These are phyloP conservation scores for Cercospora sp. DNA, from an alignment of 2,329 filamentous ascomycete species.

Conservation along the genomic window DNA sequence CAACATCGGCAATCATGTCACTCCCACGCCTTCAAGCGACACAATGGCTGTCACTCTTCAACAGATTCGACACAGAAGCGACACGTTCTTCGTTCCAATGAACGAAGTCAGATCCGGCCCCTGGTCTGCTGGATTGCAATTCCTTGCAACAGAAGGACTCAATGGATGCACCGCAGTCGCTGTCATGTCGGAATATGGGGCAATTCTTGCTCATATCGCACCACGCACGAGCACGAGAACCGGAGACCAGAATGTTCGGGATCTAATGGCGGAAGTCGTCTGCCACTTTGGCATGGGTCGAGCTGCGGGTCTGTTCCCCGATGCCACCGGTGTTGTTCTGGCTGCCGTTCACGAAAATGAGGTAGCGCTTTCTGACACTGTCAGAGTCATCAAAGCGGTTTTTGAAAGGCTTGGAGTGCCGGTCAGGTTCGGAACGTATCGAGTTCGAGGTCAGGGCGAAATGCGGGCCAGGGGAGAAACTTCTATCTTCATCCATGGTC, in stretches of 20 bases:
- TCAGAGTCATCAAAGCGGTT: not conserved
- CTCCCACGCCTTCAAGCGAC: not conserved
- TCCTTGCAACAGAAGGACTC: not conserved
- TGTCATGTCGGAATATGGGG: not conserved
- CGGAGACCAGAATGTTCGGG: not conserved
- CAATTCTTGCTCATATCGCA: conserved; percentile 2
- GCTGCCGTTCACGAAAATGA: not conserved
- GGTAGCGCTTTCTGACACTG: not conserved
- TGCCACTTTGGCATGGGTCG: not conserved
- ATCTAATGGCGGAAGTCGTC: not conserved
- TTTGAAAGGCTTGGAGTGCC: not conserved
- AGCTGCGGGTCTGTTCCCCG: not conserved
- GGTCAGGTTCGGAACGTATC: not conserved
- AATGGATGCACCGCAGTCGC: conserved; percentile 5
- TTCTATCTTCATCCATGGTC: not conserved
- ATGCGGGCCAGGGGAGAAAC: not conserved
- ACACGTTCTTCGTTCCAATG: not conserved
- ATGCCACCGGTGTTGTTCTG: not conserved
- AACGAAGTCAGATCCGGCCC: not conserved
- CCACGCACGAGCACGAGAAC: not conserved
- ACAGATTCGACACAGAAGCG: not conserved
- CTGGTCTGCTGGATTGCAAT: conserved; percentile 2
- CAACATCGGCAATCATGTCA: not conserved
- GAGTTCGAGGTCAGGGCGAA: not conserved
- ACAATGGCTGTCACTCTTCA: not conserved